Conservation (phyloP, 306 rosid genomes). For the Glycyrrhiza uralensis region DNA sequence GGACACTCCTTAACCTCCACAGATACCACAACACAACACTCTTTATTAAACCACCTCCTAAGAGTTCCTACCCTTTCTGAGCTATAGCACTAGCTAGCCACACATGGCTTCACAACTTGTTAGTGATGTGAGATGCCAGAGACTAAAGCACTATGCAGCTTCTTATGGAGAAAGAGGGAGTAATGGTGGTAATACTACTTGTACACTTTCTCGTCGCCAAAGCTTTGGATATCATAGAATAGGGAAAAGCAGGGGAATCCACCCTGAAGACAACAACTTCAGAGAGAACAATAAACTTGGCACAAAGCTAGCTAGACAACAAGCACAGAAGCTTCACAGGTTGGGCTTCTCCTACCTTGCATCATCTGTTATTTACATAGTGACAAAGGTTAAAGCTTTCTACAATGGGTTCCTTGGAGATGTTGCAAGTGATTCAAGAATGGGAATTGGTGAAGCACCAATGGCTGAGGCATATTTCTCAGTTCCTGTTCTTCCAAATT, state of each 20-base stretch:
- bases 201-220: conserved; percentile 22
- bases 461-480: conserved; percentile 55
- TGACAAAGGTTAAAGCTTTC: conserved; percentile 46
- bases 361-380: conserved; percentile 44
- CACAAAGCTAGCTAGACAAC: conserved; percentile 17
- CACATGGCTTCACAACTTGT: conserved; percentile 36
- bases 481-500: conserved; percentile 46
- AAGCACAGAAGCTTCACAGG: conserved; percentile 33
- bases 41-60: neutral
- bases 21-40: neutral
- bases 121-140: conserved; percentile 11
- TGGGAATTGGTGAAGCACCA: conserved; percentile 37
- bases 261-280: conserved; percentile 19
- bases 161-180: conserved; percentile 33
- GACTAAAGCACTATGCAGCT: conserved; percentile 16
- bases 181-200: neutral
- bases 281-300: conserved; percentile 1
- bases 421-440: conserved; percentile 25
- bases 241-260: neutral
- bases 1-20: conserved; percentile 27
- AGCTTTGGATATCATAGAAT: conserved; percentile 14
- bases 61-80: neutral
- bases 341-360: conserved; percentile 46
- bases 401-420: conserved; percentile 52
- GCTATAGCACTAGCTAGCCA: neutral